These are phyloP conservation scores for Dalechampia spathulata DNA, from an alignment of 441 rosid species.

Conservation along the genomic window DNA sequence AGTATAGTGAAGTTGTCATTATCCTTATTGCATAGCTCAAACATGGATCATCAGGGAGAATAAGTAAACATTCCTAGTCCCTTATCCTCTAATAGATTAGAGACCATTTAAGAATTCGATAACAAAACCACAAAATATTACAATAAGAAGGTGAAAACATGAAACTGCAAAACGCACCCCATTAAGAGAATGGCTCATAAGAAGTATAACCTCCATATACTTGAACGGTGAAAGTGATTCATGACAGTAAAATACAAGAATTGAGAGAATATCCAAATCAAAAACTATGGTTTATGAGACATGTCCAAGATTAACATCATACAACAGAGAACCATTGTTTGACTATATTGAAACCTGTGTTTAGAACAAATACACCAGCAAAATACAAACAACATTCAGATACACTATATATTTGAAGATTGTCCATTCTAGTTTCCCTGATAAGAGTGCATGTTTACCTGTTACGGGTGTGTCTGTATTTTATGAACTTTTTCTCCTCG, in stretches of 20 bases:
- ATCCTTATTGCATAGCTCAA: neutral
- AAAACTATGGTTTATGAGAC: conserved; percentile 28
- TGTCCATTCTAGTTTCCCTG: conserved; percentile 17
- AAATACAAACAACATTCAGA: conserved; percentile 23
- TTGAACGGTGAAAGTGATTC: conserved; percentile 19
- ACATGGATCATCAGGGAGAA: neutral
- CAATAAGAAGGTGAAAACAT: neutral
- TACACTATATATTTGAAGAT: conserved; percentile 22
- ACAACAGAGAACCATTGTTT: conserved; percentile 16
- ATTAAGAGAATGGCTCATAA: neutral
- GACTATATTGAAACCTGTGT: conserved; percentile 31
- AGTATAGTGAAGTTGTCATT: neutral
- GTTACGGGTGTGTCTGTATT: conserved; percentile 20
- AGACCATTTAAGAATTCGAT: neutral
- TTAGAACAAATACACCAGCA: conserved; percentile 29
- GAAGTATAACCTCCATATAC: conserved; percentile 1
- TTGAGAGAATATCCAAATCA: conserved; percentile 9
- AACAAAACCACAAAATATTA: neutral
- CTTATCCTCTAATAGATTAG: neutral
- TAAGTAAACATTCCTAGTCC: neutral
- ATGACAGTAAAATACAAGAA: conserved; percentile 23
- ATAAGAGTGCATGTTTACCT: conserved; percentile 23
- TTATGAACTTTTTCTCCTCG: conserved; percentile 64
- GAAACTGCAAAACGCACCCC: neutral
- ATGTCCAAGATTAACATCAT: conserved; percentile 38